Conservation (phyloP, 1,139 yeast genomes). For the Geotrichum cucujoidarum region DNA sequence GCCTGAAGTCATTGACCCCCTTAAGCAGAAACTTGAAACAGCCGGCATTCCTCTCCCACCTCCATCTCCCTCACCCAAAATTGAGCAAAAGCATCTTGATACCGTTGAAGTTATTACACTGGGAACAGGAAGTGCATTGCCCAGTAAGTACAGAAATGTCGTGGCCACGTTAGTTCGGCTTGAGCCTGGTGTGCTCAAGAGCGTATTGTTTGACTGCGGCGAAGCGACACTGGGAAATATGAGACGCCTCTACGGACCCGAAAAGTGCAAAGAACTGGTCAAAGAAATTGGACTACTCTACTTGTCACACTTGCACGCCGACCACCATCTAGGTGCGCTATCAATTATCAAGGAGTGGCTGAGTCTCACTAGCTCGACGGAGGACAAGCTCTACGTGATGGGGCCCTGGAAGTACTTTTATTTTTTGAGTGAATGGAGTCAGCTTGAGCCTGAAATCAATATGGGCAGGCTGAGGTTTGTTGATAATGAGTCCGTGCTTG, state of each 20-base stretch:
- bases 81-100: conserved; percentile 11
- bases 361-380: conserved; percentile 32
- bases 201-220: conserved; percentile 77
- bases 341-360: conserved; percentile 70
- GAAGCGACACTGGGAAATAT: conserved; percentile 83
- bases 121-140: conserved; percentile 94
- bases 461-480: conserved; percentile 48
- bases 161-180: conserved; percentile 42
- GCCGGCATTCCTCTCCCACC: conserved; percentile 7
- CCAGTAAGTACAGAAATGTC: conserved; percentile 80
- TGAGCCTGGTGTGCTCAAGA: conserved; percentile 18
- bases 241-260: conserved; percentile 54
- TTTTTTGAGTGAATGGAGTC: conserved; percentile 68
- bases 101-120: conserved; percentile 63
- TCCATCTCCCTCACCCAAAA: conserved; percentile 5
- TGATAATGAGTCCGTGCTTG: conserved; percentile 62
- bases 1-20: conserved; percentile 3
- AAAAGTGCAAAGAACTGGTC: conserved; percentile 41
- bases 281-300: conserved; percentile 60
- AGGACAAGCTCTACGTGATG: conserved; percentile 47
- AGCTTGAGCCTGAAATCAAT: conserved; percentile 47
- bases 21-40: conserved; percentile 5
- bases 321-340: conserved; percentile 84
- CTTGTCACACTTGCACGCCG: conserved; percentile 93
- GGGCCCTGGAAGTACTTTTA: conserved; percentile 71